These are phyloP conservation scores for Peziza echinospora DNA, from an alignment of 495 filamentous ascomycete genomes.

Conservation along the genomic window DNA sequence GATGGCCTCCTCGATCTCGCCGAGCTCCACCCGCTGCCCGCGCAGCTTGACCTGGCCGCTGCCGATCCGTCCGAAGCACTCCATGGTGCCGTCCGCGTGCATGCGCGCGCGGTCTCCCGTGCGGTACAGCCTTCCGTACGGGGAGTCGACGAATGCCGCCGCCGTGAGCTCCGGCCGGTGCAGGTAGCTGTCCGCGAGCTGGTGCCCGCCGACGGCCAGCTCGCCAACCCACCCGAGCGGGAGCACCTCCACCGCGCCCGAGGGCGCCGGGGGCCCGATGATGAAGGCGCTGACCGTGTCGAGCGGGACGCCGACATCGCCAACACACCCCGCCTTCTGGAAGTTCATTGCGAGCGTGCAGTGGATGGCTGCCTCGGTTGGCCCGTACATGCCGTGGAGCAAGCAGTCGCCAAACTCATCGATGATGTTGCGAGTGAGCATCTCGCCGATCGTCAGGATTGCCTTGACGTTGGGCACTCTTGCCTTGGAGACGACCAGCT, in stretches of 20 bases:
- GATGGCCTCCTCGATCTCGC: slow-evolving; percentile 55
- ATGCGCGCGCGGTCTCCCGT: slow-evolving; percentile 70
- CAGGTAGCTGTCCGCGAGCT: slow-evolving; percentile 63
- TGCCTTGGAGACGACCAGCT: slow-evolving; percentile 36
- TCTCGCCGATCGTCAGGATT: slow-evolving; percentile 69
- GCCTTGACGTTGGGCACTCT: slow-evolving; percentile 39
- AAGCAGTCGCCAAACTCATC: slow-evolving; percentile 49
- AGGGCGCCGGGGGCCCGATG: slow-evolving; percentile 22
- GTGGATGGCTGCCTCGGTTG: slow-evolving; percentile 68
- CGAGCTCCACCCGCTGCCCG: slow-evolving; percentile 64
- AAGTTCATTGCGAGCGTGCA: slow-evolving; percentile 36
- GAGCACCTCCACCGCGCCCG: slow-evolving; percentile 27
- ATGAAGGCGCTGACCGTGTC: slow-evolving; percentile 59
- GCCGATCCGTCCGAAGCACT: slow-evolving; percentile 62
- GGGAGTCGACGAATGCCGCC: slow-evolving; percentile 34
- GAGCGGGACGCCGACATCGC: slow-evolving; percentile 50
- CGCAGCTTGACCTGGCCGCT: slow-evolving; percentile 63
- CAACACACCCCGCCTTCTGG: slow-evolving; percentile 26
- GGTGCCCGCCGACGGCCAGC: slow-evolving; percentile 56
- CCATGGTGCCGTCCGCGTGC: slow-evolving; percentile 42
- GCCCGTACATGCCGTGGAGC: slow-evolving; percentile 71
- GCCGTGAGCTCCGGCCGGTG: slow-evolving; percentile 60
- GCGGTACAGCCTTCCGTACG: slow-evolving; percentile 43
- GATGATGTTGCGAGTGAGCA: slow-evolving; percentile 51
- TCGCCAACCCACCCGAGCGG: slow-evolving; percentile 53